These are phyloP conservation scores for Claviceps pazoutovae DNA, from an alignment of 2,329 filamentous ascomycete species.

Conservation along the genomic window DNA sequence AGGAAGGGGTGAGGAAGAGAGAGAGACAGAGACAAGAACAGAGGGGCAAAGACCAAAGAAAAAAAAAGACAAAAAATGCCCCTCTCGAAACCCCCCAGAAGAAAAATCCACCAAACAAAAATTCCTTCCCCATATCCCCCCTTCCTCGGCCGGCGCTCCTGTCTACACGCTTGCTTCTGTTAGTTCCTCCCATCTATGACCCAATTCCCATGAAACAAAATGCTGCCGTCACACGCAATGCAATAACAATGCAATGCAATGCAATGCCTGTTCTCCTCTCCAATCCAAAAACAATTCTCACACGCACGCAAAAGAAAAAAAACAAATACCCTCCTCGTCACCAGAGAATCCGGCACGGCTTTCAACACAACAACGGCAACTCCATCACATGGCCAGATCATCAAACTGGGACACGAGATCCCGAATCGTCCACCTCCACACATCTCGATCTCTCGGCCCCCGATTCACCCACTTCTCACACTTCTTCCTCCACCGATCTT, in stretches of 20 bases:
- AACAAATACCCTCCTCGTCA: neutral
- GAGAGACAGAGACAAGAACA: neutral
- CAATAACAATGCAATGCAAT: too few species aligned
- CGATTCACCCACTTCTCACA: conserved; percentile 71
- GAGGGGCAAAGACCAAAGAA: neutral
- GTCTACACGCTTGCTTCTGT: too few species aligned
- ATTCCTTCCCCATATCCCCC: too few species aligned
- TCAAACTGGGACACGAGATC: conserved; percentile 38
- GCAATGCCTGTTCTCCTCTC: too few species aligned
- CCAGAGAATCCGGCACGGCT: neutral
- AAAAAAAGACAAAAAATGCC: neutral
- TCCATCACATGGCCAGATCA: conserved; percentile 12
- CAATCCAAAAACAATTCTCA: too few species aligned
- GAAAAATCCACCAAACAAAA: too few species aligned
- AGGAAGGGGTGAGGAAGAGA: neutral
- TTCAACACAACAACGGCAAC: neutral
- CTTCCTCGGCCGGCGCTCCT: too few species aligned
- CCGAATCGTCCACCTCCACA: conserved; percentile 67
- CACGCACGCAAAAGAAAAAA: neutral
- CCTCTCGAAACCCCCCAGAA: neutral
- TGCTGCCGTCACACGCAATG: too few species aligned
- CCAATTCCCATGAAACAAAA: too few species aligned
- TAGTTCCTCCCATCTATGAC: too few species aligned
- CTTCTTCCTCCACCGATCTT: conserved; percentile 79
- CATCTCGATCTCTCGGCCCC: conserved; percentile 39